phyloP scores from a whole-genome alignment of 192 early-diverging fungal species.

The Entophlyctis luteolus region DNA sequence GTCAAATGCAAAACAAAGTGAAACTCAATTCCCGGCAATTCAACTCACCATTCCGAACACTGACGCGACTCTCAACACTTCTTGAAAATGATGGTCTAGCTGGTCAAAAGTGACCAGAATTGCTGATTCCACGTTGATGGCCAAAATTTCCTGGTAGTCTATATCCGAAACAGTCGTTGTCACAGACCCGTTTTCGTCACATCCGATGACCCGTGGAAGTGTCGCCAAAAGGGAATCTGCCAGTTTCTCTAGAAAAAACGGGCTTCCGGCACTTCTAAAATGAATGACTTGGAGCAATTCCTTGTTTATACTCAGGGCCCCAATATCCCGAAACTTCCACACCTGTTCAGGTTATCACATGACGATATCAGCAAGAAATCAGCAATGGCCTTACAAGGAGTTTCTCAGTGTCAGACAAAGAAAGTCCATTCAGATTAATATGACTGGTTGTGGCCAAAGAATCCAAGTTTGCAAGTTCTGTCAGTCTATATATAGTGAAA shows the following conservation, averaged over 20 bases:
- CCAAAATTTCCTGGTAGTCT: slow-evolving; percentile 28
- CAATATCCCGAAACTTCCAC: slow-evolving; percentile 30
- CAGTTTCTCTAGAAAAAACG: slow-evolving; percentile 28
- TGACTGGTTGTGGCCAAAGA: neutral
- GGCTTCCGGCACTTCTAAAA: slow-evolving; percentile 21
- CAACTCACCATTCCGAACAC: slow-evolving; percentile 24
- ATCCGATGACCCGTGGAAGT: slow-evolving; percentile 18
- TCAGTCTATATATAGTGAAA: slow-evolving; percentile 21
- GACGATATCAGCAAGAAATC: neutral
- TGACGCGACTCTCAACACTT: slow-evolving; percentile 29
- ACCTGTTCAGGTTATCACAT: slow-evolving; percentile 3
- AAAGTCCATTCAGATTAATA: slow-evolving; percentile 23
- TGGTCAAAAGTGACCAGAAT: slow-evolving; percentile 29
- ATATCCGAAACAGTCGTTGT: slow-evolving; percentile 14
- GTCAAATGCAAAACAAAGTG: neutral
- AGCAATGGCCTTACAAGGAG: slow-evolving; percentile 26
- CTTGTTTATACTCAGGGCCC: slow-evolving; percentile 4
- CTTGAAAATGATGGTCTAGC: slow-evolving; percentile 28
- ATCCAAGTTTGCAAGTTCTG: slow-evolving; percentile 1
- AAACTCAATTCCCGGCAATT: neutral
- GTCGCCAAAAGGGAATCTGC: slow-evolving; percentile 22
- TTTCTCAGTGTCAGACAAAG: slow-evolving; percentile 26
- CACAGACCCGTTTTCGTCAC: slow-evolving; percentile 18
- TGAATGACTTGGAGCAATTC: slow-evolving; percentile 22
- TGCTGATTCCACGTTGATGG: slow-evolving; percentile 27